Percentiles rank a stretch among this genome's conserved stretches.
Conservation (phyloP, 495 filamentous ascomycete species). For the Tuber indicum region DNA sequence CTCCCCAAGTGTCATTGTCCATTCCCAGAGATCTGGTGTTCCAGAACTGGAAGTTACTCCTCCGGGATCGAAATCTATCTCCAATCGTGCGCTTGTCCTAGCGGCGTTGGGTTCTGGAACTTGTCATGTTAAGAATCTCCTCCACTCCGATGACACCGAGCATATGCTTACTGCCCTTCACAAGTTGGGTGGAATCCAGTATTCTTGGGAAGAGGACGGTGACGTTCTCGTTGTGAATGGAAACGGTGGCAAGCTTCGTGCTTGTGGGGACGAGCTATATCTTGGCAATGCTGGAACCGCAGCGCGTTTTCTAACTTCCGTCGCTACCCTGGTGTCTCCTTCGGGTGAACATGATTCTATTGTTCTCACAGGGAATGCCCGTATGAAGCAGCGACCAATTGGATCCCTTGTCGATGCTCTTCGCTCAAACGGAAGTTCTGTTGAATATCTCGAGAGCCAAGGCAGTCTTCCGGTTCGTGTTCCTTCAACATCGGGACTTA, state of each 20-base stretch:
- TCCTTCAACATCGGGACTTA: constrained; percentile 73
- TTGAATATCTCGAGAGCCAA: constrained; percentile 75
- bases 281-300: constrained; percentile 96
- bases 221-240: constrained; percentile 83
- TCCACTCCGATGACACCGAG: constrained; percentile 95
- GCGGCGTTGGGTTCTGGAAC: constrained; percentile 83
- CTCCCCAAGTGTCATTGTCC: constrained; percentile 68
- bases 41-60: constrained; percentile 64
- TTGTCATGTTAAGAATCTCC: constrained; percentile 80
- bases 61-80: constrained; percentile 96
- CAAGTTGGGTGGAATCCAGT: constrained; percentile 78
- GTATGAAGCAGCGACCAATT: constrained; percentile 95
- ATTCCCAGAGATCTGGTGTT: constrained; percentile 38
- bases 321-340: constrained; percentile 73
- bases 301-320: constrained; percentile 88
- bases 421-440: constrained; percentile 68
- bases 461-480: constrained; percentile 79
- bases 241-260: constrained; percentile 75
- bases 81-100: constrained; percentile 86
- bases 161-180: constrained; percentile 89
- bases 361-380: constrained; percentile 82
- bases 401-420: constrained; percentile 90
- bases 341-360: constrained; percentile 56
- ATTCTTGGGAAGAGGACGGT: constrained; percentile 89
- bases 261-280: constrained; percentile 71